phyloP scores from a whole-genome alignment of 768 basidiomycete genomes.

The Boletellus ananas region DNA sequence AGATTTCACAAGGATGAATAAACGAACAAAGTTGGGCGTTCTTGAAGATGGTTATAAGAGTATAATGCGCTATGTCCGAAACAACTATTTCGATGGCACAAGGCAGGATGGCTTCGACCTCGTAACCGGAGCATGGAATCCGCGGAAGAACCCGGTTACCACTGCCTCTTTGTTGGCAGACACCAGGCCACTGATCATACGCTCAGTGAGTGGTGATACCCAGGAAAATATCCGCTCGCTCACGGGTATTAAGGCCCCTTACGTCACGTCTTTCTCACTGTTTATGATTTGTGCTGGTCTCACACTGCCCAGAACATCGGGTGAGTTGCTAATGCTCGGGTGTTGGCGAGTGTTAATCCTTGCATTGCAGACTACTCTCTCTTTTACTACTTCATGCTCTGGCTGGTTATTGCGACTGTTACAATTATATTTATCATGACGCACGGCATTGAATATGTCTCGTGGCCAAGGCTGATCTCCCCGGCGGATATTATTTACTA shows the following conservation, averaged over 20 bases:
- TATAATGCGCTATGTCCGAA: slow-evolving; percentile 81
- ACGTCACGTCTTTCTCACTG: slow-evolving; percentile 70
- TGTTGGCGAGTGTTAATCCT: not conserved
- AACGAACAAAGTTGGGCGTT: slow-evolving; percentile 74
- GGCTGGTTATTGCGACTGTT: slow-evolving; percentile 61
- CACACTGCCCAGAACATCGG: slow-evolving; percentile 81
- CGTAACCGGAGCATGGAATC: slow-evolving; percentile 86
- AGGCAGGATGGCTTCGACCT: slow-evolving; percentile 94
- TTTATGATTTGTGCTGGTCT: slow-evolving; percentile 88
- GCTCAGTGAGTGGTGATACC: slow-evolving; percentile 58
- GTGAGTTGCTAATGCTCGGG: slow-evolving; percentile 43
- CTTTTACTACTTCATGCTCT: slow-evolving; percentile 78
- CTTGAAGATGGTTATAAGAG: slow-evolving; percentile 88
- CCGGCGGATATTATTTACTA: slow-evolving; percentile 80
- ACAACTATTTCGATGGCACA: slow-evolving; percentile 95
- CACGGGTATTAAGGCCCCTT: slow-evolving; percentile 66
- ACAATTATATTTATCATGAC: slow-evolving; percentile 69
- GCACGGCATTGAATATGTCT: slow-evolving; percentile 93
- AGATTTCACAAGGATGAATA: slow-evolving; percentile 93
- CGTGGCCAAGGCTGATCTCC: slow-evolving; percentile 87
- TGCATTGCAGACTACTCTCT: slow-evolving; percentile 69
- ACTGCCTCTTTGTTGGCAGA: slow-evolving; percentile 73
- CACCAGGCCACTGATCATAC: slow-evolving; percentile 73
- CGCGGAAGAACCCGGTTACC: slow-evolving; percentile 69
- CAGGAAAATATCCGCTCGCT: not conserved